A percentile compares a stretch with the other conserved stretches of the same genome.
phyloP scores from a whole-genome alignment of 2,329 filamentous ascomycete genomes.

The Ophiocordyceps robertsii region DNA sequence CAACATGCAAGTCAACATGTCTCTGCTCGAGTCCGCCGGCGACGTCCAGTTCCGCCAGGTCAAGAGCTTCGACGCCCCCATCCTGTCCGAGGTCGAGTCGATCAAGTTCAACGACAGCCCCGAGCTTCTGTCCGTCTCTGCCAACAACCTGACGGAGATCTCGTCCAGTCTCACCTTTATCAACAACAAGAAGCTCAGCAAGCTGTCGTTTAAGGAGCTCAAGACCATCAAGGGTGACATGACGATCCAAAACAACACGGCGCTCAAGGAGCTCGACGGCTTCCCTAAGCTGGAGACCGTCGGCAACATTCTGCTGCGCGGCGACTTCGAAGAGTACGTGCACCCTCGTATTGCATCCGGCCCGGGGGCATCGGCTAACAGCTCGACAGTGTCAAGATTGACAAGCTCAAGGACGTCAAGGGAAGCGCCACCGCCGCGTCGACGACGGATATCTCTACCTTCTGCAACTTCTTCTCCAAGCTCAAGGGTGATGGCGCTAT shows the following conservation, averaged over 20 bases:
- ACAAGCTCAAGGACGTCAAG: slow-evolving; percentile 51
- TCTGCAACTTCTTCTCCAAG: slow-evolving; percentile 38
- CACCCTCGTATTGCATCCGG: not conserved
- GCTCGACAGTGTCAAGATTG: slow-evolving; percentile 52
- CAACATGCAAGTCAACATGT: slow-evolving; percentile 57
- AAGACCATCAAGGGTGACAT: slow-evolving; percentile 63
- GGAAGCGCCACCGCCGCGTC: slow-evolving; percentile 60
- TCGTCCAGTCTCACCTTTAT: slow-evolving; percentile 45
- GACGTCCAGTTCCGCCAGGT: slow-evolving; percentile 55
- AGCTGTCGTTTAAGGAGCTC: slow-evolving; percentile 63
- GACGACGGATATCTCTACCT: slow-evolving; percentile 45
- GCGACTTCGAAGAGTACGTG: slow-evolving; percentile 71
- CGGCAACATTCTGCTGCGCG: slow-evolving; percentile 75
- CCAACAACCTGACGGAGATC: slow-evolving; percentile 42
- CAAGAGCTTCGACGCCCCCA: slow-evolving; percentile 58
- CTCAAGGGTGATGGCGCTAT: slow-evolving; percentile 23
- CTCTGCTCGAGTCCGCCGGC: slow-evolving; percentile 53
- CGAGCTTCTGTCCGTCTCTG: slow-evolving; percentile 54
- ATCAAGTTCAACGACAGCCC: slow-evolving; percentile 73
- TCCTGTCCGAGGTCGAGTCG: slow-evolving; percentile 53
- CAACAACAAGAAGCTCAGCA: slow-evolving; percentile 48
- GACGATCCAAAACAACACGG: slow-evolving; percentile 82
- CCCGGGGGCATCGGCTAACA: not conserved
- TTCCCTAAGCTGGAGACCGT: slow-evolving; percentile 58
- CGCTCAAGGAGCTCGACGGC: slow-evolving; percentile 47